Evolutionary conservation across 2,329 filamentous ascomycete genomes (phyloP).

Genomic region (Daldinia sp.): DNA sequence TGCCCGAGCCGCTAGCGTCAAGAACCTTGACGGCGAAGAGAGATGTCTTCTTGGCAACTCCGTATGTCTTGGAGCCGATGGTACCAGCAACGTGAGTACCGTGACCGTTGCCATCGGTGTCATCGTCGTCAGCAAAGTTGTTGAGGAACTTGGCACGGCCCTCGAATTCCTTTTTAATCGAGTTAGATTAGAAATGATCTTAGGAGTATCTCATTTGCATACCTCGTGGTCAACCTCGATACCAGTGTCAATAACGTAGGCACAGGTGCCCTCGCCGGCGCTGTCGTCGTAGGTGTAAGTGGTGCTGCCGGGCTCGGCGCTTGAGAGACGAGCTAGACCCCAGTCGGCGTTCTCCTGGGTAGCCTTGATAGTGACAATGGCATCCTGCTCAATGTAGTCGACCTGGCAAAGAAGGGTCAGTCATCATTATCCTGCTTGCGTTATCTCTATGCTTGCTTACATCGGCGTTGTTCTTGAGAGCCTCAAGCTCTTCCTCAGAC

Average conservation of each 20-base stretch:
- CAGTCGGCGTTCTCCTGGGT: slow-evolving; percentile 53
- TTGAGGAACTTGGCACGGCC: slow-evolving; percentile 55
- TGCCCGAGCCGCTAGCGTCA: slow-evolving; percentile 47
- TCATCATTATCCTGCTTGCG: not conserved
- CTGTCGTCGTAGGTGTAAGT: slow-evolving; percentile 59
- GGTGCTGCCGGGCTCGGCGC: slow-evolving; percentile 51
- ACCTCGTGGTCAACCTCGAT: slow-evolving; percentile 59
- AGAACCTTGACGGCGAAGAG: slow-evolving; percentile 63
- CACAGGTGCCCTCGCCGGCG: slow-evolving; percentile 59
- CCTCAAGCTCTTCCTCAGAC: slow-evolving; percentile 57
- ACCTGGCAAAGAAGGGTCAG: slow-evolving; percentile 43
- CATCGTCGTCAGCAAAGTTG: slow-evolving; percentile 49
- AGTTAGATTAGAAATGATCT: slow-evolving; percentile 2
- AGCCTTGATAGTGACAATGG: slow-evolving; percentile 46
- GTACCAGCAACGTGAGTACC: slow-evolving; percentile 57
- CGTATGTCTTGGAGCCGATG: slow-evolving; percentile 57
- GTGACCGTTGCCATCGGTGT: slow-evolving; percentile 57
- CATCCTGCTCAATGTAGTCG: slow-evolving; percentile 53
- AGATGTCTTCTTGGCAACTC: slow-evolving; percentile 60
- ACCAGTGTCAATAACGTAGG: slow-evolving; percentile 69
- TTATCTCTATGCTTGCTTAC: slow-evolving; percentile 48
- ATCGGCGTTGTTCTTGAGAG: slow-evolving; percentile 55
- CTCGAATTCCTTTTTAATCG: slow-evolving; percentile 54
- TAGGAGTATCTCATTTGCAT: slow-evolving; percentile 9
- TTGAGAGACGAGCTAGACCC: slow-evolving; percentile 62